phyloP scores from a whole-genome alignment of 1,284 basidiomycete genomes.

The Tremellales sp. region DNA sequence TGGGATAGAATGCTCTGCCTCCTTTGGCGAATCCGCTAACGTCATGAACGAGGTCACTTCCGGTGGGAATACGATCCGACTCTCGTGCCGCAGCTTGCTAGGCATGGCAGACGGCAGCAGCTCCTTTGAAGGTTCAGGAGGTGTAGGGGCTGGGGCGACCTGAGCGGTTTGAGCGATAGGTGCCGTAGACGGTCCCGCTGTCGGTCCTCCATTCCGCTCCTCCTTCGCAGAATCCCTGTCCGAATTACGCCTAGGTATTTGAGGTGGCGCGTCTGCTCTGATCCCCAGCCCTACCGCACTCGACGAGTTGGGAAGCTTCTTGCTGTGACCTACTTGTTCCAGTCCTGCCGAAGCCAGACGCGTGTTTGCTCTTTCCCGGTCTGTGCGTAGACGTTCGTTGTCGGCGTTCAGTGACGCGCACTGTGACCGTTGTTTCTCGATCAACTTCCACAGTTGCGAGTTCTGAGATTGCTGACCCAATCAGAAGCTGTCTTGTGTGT shows the following conservation, averaged over 20 bases:
- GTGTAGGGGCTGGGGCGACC: neutral
- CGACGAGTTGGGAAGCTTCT: conserved; percentile 31
- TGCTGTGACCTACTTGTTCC: conserved; percentile 22
- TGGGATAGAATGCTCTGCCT: conserved; percentile 9
- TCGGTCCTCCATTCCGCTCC: too few relatives aligned
- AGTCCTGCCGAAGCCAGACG: conserved; percentile 31
- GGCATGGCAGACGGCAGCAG: conserved; percentile 39
- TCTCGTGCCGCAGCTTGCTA: conserved; percentile 30
- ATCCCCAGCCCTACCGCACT: conserved; percentile 33
- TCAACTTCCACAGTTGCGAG: conserved; percentile 82
- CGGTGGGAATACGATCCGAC: conserved; percentile 40
- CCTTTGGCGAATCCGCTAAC: conserved; percentile 32
- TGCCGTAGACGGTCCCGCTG: neutral
- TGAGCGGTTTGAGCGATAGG: neutral
- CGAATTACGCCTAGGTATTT: conserved; percentile 32
- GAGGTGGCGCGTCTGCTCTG: conserved; percentile 12
- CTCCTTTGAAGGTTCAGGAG: neutral
- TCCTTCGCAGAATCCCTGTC: conserved; percentile 27
- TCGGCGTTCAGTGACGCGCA: conserved; percentile 35
- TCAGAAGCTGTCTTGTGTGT: neutral
- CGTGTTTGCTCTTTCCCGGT: conserved; percentile 59
- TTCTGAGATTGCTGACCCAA: conserved; percentile 65
- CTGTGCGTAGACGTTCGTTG: conserved; percentile 67
- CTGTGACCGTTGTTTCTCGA: conserved; percentile 67
- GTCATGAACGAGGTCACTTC: conserved; percentile 43